Base-by-base conservation (phyloP, 257 asterid genomes). In the Ilex asprella region DNA sequence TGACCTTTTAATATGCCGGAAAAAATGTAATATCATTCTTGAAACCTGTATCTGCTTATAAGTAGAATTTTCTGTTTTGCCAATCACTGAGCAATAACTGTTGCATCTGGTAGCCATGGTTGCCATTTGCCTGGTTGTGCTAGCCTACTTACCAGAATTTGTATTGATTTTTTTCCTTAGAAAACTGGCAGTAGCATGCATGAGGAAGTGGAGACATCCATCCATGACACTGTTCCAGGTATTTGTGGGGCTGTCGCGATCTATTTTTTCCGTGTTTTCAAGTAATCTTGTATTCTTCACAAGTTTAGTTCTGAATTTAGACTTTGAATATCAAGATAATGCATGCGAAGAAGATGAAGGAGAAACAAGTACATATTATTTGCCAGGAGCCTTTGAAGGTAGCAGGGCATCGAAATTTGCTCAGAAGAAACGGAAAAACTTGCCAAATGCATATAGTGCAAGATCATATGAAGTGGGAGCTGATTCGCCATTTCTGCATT, bases 151-250 rank as follows among this genome's bases (percentile, higher is more conserved):
- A 35, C 41, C 41, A 35, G 8, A 8, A 35, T 35, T 35, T 35
- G 5, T 35, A 16, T 67, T 59, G 49, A 39, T 64, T 51, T 68
- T 63, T 53, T 59, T 67, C 64, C 62, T 67, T 89, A 94, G 99
- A 86, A 73, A 81, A 76, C 75, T 74, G 83, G 88, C 55, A 59
- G 82, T 71, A 67, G 73, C 58, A 69, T 66, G 69, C 86, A 68
- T 67, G 97, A 87, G 76, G 96, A 87, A 75, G 92, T 78, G 78
- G 97, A 81, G 67, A 80, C 94, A 57, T 94, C 96, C 55, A 85
- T 79, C 30, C 82, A 73, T 79, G 79, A 80, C 79, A 76, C 70
- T 57, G 75, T 74, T 21, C 80, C 93, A 82, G 99, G 97, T 86
- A 78, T 41, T 35, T 62, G 51, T 60, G 63, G 31, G 74, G 46